Percentiles rank a stretch among this genome's conserved stretches.
Conservation (phyloP, 169 alveolate species). For the Plasmodium inui region DNA sequence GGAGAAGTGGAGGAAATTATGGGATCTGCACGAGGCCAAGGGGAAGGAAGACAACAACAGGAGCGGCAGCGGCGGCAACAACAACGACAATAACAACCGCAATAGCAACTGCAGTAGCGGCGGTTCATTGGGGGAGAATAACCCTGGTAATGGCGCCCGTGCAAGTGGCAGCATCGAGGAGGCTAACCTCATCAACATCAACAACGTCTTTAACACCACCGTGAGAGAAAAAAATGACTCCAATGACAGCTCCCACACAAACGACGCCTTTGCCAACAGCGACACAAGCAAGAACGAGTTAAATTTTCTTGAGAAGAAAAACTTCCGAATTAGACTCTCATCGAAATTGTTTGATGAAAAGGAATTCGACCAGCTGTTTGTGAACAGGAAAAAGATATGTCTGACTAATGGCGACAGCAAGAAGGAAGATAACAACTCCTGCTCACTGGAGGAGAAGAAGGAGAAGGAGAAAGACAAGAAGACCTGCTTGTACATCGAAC, state of each 20-base stretch:
- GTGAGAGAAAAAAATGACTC: conserved; percentile 10
- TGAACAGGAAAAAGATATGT: conserved; percentile 18
- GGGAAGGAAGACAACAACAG: background rate
- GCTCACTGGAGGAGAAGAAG: conserved; percentile 6
- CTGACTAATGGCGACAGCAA: background rate
- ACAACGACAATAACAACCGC: background rate
- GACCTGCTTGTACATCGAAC: conserved; percentile 54
- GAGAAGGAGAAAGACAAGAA: conserved; percentile 31
- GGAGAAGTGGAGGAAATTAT: conserved; percentile 49
- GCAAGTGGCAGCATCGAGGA: background rate
- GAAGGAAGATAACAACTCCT: background rate
- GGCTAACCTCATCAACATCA: background rate
- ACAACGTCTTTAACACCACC: background rate
- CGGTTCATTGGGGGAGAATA: background rate
- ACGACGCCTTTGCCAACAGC: background rate
- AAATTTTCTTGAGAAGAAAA: conserved; percentile 42
- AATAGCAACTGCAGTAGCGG: background rate
- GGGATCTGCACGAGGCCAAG: conserved; percentile 29
- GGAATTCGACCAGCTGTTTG: conserved; percentile 18
- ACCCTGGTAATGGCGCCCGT: background rate
- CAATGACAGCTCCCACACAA: background rate
- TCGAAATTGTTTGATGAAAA: conserved; percentile 55
- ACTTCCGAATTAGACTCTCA: conserved; percentile 65
- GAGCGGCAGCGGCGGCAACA: background rate
- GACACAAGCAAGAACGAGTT: conserved; percentile 19